Conservation (phyloP, 169 alveolate species). For the Plasmodium fragile region DNA sequence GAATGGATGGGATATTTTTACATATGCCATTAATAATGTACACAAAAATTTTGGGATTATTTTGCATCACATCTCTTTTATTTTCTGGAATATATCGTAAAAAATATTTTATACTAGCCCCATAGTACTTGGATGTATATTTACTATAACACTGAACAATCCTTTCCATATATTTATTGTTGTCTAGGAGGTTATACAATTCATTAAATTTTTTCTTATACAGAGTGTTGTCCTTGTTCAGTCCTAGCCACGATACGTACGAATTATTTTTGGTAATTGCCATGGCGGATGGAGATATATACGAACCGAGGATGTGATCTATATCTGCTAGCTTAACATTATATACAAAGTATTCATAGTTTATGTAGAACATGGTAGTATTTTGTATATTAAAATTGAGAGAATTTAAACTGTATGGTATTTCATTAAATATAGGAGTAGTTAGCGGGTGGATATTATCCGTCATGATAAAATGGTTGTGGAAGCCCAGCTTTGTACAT, state of each 20-base stretch:
- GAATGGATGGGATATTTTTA: conserved; percentile 54
- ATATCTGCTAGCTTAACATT: conserved; percentile 43
- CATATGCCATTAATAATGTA: conserved; percentile 54
- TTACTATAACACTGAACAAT: conserved; percentile 63
- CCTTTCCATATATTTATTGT: conserved; percentile 52
- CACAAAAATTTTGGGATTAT: conserved; percentile 40
- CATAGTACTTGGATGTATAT: conserved; percentile 67
- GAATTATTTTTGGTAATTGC: conserved; percentile 28
- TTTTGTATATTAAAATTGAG: conserved; percentile 44
- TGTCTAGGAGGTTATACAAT: conserved; percentile 24
- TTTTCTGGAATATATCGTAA: conserved; percentile 49
- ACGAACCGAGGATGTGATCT: conserved; percentile 40
- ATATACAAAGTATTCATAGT: conserved; percentile 48
- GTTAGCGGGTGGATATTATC: conserved; percentile 65
- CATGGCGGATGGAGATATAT: conserved; percentile 41
- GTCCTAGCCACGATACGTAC: conserved; percentile 55
- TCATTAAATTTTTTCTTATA: conserved; percentile 51
- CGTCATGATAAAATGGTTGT: conserved; percentile 57
- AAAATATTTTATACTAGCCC: conserved; percentile 36
- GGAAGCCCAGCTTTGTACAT: conserved; percentile 71
- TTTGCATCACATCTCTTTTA: conserved; percentile 64
- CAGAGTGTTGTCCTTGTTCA: conserved; percentile 39
- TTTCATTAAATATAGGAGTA: conserved; percentile 21
- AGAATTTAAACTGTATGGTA: conserved; percentile 58
- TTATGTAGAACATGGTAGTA: conserved; percentile 29